Percentiles rank a stretch among this genome's conserved stretches.
Conservation (phyloP, 2,329 filamentous ascomycete species). For the Hymenoscyphus fructigenus region DNA sequence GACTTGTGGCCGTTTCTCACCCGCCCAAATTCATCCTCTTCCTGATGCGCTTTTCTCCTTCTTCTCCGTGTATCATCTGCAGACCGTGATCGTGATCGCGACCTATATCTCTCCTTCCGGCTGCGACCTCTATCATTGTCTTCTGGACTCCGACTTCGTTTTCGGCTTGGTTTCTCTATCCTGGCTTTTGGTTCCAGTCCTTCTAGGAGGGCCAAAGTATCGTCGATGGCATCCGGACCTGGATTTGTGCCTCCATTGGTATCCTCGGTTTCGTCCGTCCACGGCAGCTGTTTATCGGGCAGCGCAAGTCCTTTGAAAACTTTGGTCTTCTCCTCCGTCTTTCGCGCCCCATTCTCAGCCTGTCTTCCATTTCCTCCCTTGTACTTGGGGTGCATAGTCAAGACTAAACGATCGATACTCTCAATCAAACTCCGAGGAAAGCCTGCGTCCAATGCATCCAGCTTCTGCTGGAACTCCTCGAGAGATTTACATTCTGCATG, state of each 20-base stretch:
- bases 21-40: constrained; percentile 61
- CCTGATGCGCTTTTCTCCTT: constrained; percentile 49
- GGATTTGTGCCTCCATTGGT: constrained; percentile 37
- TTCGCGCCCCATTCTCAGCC: constrained; percentile 43
- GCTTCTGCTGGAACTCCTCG: constrained; percentile 70
- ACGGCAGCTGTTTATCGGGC: constrained; percentile 68
- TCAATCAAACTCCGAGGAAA: constrained; percentile 86
- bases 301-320: constrained; percentile 90
- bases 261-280: constrained; percentile 48
- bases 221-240: constrained; percentile 73
- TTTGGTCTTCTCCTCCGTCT: constrained; percentile 70
- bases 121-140: constrained; percentile 38
- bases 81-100: constrained; percentile 55
- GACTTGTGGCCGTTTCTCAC: constrained; percentile 42
- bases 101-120: constrained; percentile 45
- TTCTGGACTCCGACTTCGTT: constrained; percentile 53
- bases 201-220: constrained; percentile 91
- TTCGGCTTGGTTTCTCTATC: constrained; percentile 42
- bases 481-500: constrained; percentile 72
- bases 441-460: constrained; percentile 74
- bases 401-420: constrained; percentile 84
- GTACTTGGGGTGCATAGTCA: constrained; percentile 88
- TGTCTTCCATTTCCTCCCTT: constrained; percentile 55
- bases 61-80: constrained; percentile 41
- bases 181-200: constrained; percentile 69